A percentile compares a stretch with the other conserved stretches of the same genome.
Evolutionary conservation across 163 green algal genomes (phyloP).

Genomic region (Chloroidium sp.): DNA sequence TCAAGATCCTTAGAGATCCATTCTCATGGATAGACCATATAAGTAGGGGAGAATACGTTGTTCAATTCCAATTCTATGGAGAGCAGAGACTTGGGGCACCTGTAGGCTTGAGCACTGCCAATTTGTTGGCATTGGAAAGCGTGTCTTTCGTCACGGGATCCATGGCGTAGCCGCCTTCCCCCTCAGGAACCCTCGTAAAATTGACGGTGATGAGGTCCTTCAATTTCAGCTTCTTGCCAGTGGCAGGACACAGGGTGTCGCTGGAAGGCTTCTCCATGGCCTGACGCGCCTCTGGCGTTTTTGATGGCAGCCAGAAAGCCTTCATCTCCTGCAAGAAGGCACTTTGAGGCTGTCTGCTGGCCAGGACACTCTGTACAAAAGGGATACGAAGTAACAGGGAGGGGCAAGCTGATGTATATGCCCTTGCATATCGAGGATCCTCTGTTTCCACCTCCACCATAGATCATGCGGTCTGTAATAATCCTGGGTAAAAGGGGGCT

Average conservation of each 20-base stretch:
- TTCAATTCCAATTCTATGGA: too few relatives aligned
- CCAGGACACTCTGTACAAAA: too few relatives aligned
- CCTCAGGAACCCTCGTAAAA: constrained; percentile 10
- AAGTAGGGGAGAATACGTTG: too few relatives aligned
- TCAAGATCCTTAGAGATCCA: too few relatives aligned
- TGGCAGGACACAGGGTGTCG: constrained; percentile 80
- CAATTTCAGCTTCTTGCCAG: constrained; percentile 75
- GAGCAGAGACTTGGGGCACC: constrained; percentile 18
- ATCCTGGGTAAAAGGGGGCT: too few relatives aligned
- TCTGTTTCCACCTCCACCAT: too few relatives aligned
- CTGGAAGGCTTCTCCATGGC: constrained; percentile 66
- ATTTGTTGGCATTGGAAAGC: constrained; percentile 75
- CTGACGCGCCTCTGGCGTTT: constrained; percentile 45
- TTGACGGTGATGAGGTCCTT: constrained; percentile 76
- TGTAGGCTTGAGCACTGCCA: constrained; percentile 77
- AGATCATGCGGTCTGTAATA: too few relatives aligned
- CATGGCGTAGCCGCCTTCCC: constrained; percentile 51
- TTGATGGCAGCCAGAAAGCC: constrained; percentile 83
- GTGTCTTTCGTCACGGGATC: constrained; percentile 84
- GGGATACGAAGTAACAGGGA: too few relatives aligned
- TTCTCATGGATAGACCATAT: too few relatives aligned
- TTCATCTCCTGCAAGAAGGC: constrained; percentile 33
- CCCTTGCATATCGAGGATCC: too few relatives aligned
- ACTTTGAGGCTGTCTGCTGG: too few relatives aligned
- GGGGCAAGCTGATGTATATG: too few relatives aligned